Evolutionary conservation across 139 green algal species (phyloP).

Genomic region (Micractinium conductrix): DNA sequence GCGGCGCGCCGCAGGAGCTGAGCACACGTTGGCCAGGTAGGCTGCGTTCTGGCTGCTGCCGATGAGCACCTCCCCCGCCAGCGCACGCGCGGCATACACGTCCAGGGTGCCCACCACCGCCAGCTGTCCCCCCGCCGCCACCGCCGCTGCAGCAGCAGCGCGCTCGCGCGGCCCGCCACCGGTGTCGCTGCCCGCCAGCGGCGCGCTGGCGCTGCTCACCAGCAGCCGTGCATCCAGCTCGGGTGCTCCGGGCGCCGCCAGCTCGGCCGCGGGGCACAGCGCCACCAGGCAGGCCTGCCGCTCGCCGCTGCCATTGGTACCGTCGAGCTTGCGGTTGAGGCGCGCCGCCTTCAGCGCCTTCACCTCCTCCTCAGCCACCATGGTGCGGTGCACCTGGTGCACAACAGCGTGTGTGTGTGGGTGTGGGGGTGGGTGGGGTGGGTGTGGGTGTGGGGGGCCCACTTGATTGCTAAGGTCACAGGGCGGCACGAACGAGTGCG

Average conservation of each 20-base stretch:
- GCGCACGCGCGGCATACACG: slow-evolving; percentile 42
- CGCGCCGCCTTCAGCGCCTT: slow-evolving; percentile 36
- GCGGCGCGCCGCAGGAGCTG: slow-evolving; percentile 35
- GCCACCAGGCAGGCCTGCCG: slow-evolving; percentile 36
- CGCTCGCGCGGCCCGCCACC: background rate
- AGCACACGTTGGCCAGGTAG: slow-evolving; percentile 67
- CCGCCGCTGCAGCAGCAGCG: background rate
- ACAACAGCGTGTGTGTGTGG: background rate
- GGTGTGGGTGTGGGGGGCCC: background rate
- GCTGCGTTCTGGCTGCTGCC: slow-evolving; percentile 45
- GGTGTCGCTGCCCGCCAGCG: background rate
- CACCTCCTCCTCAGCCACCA: slow-evolving; percentile 58
- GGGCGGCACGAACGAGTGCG: too few species aligned
- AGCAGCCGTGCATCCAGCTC: slow-evolving; percentile 9
- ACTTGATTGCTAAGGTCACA: too few species aligned
- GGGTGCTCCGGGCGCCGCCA: background rate
- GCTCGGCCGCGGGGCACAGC: background rate
- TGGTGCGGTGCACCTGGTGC: slow-evolving; percentile 55
- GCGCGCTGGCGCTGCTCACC: background rate
- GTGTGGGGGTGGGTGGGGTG: background rate
- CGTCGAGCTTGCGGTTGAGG: slow-evolving; percentile 20
- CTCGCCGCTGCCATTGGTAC: background rate
- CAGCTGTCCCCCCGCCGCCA: background rate
- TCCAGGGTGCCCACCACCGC: slow-evolving; percentile 58
- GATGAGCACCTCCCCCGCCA: slow-evolving; percentile 58